Conservation (phyloP, 148 eudicot genomes). For the Chenopodium suecicum region DNA sequence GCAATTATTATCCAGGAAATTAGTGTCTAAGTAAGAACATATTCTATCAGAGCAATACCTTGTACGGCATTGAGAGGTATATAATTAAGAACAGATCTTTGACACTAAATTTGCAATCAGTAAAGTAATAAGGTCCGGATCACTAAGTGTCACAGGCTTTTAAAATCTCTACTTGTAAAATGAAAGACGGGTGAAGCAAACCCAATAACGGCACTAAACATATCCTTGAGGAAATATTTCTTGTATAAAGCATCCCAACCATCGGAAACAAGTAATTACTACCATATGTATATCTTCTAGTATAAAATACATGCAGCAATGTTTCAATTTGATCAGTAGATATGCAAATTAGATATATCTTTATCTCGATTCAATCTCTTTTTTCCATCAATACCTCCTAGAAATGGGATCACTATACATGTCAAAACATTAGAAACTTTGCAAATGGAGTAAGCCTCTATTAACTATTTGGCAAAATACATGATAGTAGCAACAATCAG, state of each 20-base stretch:
- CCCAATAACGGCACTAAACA: neutral
- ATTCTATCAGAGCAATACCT: neutral
- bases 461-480: neutral
- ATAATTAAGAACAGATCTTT: neutral
- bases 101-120: neutral
- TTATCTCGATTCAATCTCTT: neutral
- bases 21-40: neutral
- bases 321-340: neutral
- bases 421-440: neutral
- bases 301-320: neutral
- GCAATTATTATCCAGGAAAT: neutral
- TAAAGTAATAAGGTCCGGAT: neutral
- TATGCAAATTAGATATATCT: neutral
- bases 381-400: neutral
- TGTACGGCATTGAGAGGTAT: neutral
- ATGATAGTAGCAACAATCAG: neutral
- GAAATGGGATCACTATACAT: neutral
- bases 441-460: neutral
- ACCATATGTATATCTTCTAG: neutral
- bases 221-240: neutral
- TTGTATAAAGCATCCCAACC: neutral
- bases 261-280: neutral
- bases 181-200: neutral
- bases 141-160: neutral
- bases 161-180: neutral